These are phyloP conservation scores for Hypoxylon sp. DNA, from an alignment of 2,329 filamentous ascomycete genomes.

Conservation along the genomic window DNA sequence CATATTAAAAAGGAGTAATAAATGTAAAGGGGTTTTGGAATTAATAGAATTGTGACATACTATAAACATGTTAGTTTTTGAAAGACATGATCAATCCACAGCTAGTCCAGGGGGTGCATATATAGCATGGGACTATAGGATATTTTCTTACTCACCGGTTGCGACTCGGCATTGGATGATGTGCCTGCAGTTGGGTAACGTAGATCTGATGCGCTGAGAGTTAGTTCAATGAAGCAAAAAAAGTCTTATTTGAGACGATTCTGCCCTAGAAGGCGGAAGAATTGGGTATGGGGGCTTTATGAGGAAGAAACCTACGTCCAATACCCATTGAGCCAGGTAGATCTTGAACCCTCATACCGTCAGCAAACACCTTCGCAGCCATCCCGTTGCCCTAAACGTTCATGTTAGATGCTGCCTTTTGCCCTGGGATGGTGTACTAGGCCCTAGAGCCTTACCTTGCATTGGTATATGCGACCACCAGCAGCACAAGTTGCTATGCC, in stretches of 20 bases:
- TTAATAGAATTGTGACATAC: conserved; percentile 20
- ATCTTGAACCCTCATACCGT: conserved; percentile 80
- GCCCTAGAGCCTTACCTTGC: conserved; percentile 68
- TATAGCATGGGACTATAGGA: not conserved
- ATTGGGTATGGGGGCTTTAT: not conserved
- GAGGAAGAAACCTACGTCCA: conserved; percentile 62
- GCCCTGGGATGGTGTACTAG: not conserved
- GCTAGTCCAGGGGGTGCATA: not conserved
- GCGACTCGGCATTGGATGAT: conserved; percentile 84
- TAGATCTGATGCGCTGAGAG: conserved; percentile 65
- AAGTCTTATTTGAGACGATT: not conserved
- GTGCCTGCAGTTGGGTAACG: conserved; percentile 92
- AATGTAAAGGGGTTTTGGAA: not conserved
- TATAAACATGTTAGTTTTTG: conserved; percentile 23
- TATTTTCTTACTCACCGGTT: conserved; percentile 66
- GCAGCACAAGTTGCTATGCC: conserved; percentile 83
- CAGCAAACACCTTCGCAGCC: conserved; percentile 86
- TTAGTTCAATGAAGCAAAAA: conserved; percentile 7
- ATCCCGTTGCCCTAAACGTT: conserved; percentile 78
- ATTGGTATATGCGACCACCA: conserved; percentile 87
- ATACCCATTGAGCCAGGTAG: conserved; percentile 90
- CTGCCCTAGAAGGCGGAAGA: not conserved
- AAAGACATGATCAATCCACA: not conserved
- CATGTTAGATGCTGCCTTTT: conserved; percentile 16
- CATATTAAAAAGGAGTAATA: not conserved